These are phyloP conservation scores for Sclerotinia glacialis DNA, from an alignment of 2,329 filamentous ascomycete species.

Conservation along the genomic window DNA sequence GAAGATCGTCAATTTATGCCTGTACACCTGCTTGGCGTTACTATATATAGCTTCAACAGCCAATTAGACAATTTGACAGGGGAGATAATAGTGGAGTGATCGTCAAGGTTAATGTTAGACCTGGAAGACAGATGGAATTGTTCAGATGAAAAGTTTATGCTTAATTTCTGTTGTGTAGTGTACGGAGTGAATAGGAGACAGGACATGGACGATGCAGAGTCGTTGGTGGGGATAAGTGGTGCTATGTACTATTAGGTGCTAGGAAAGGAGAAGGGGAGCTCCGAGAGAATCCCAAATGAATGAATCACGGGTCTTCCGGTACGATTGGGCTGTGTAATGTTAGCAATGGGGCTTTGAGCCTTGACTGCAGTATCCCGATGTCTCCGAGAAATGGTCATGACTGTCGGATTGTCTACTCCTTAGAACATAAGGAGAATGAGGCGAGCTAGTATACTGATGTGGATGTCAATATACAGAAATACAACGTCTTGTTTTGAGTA, in stretches of 20 bases:
- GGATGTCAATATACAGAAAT: not conserved
- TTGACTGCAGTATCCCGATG: not conserved
- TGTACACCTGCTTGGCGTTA: constrained; percentile 3
- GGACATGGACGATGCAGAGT: not conserved
- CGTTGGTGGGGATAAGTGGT: not conserved
- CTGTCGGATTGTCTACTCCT: not conserved
- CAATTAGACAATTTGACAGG: constrained; percentile 3
- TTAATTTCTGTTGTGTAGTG: constrained; percentile 10
- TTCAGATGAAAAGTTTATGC: constrained; percentile 11
- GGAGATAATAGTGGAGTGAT: constrained; percentile 4
- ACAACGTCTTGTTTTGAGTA: not conserved
- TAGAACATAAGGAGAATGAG: not conserved
- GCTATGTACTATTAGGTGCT: not conserved
- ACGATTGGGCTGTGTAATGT: constrained; percentile 7
- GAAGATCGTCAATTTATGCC: constrained; percentile 13
- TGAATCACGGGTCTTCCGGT: constrained; percentile 3
- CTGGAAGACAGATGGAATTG: not conserved
- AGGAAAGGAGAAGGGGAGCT: not conserved
- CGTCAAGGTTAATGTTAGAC: constrained; percentile 4
- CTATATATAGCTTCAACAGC: not conserved
- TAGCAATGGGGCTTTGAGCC: not conserved
- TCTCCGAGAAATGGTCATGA: not conserved
- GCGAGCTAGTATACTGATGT: not conserved
- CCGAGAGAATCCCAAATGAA: not conserved
- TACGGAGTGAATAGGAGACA: not conserved